Conservation (phyloP, 1,139 yeast genomes). For the Hyphopichia buzzinii region DNA sequence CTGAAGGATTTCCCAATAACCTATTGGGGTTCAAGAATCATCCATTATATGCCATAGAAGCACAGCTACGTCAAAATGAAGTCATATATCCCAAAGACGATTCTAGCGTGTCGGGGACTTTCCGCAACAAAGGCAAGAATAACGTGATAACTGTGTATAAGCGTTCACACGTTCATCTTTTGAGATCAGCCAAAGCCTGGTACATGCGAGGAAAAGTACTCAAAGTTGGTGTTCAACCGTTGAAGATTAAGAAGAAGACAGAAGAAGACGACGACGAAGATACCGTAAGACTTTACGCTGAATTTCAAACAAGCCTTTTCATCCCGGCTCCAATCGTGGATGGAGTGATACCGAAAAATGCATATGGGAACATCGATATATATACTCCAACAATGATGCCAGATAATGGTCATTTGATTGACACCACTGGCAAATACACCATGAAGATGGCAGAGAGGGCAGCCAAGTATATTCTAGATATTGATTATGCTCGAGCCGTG, state of each 20-base stretch:
- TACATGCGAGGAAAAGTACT: constrained; percentile 75
- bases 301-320: constrained; percentile 71
- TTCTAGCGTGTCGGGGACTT: constrained; percentile 60
- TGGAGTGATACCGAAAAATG: constrained; percentile 72
- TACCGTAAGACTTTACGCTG: constrained; percentile 62
- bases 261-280: constrained; percentile 51
- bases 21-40: constrained; percentile 82
- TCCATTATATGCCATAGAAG: constrained; percentile 81
- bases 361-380: constrained; percentile 79
- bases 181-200: constrained; percentile 84
- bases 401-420: constrained; percentile 64
- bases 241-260: constrained; percentile 38
- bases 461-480: constrained; percentile 55
- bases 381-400: constrained; percentile 83
- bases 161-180: constrained; percentile 58
- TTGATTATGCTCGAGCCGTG: constrained; percentile 87
- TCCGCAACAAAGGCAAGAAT: constrained; percentile 41
- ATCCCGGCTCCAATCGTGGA: constrained; percentile 62
- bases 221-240: constrained; percentile 66
- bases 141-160: constrained; percentile 59
- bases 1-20: constrained; percentile 87
- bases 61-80: constrained; percentile 70
- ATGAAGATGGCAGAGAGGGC: constrained; percentile 62
- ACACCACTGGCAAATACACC: constrained; percentile 20
- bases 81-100: constrained; percentile 66